Base-by-base conservation (phyloP, 768 basidiomycete species). In the Xerocomellus dryophilus region DNA sequence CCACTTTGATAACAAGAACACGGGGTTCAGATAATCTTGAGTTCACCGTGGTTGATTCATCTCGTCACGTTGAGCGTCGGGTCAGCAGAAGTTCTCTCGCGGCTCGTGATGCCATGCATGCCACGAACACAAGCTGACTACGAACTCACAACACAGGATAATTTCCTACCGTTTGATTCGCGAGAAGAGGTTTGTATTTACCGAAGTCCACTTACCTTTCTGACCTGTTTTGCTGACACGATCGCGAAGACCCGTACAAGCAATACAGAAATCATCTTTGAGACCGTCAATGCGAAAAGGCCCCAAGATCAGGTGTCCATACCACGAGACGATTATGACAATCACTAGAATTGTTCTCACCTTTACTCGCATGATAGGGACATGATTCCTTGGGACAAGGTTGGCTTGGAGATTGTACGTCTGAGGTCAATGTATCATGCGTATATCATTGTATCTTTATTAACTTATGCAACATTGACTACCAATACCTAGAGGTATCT, bases 1-100 rank as follows among this genome's bases (percentile, higher is more conserved):
- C 72, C 20, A 72, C 68, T 6, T 41, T 72, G 41, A 68, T 72
- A 57, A 53, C 71, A 17, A 66, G 70, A 51, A 38, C 58, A 31
- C 66, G 65, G 38, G 63, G 50, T 45, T 9, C 51, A 25, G 36
- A 20, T 27, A 43, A 64, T 20, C 18, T 43, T 2, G 66, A 66
- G 32, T 65, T 67, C n/a, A 59, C 46, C 5, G 62, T 65, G 40
- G 64, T 64, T n/a, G 58, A 66, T 47, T 57, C 34, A 31, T 54
- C 63, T 38, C 40, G 43, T 47, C 66, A 62, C 9, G n/a, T 47
- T 10, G 66, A 58, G 27, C 51, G 55, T 43, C 58, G 46, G 60
- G 66, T 67, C 40, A 55, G 63, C 42, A 47, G 21, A 18, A 29
- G 11, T 53, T 53, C 40, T 29, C 31, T 45, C 10, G 39, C 21